Percentiles rank a stretch among this genome's conserved stretches.
Conservation (phyloP, 2,329 filamentous ascomycete genomes). For the Pyricularia grisea region DNA sequence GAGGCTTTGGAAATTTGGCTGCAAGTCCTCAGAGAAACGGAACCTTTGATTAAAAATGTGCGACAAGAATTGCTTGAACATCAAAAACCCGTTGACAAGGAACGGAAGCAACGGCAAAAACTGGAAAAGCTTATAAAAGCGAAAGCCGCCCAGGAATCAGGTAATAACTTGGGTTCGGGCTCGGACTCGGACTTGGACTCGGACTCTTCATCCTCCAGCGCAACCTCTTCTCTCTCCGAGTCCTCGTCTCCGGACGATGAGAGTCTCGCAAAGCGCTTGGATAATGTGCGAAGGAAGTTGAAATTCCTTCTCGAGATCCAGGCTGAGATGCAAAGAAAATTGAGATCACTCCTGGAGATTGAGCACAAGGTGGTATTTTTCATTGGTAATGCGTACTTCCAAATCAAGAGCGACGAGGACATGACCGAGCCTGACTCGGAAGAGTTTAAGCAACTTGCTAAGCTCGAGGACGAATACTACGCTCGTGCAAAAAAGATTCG, state of each 20-base stretch:
- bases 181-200: neutral
- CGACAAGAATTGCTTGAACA: conserved; percentile 47
- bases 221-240: neutral
- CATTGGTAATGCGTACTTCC: conserved; percentile 71
- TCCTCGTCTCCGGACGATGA: neutral
- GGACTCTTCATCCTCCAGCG: neutral
- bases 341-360: conserved; percentile 67
- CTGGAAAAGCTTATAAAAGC: neutral
- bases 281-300: conserved; percentile 16
- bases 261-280: no score
- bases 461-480: conserved; percentile 63
- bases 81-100: conserved; percentile 3
- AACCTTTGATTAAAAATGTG: conserved; percentile 50
- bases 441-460: conserved; percentile 56
- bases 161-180: neutral
- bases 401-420: conserved; percentile 64
- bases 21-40: conserved; percentile 38
- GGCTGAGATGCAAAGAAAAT: conserved; percentile 49
- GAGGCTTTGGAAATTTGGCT: conserved; percentile 66
- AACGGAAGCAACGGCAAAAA: neutral
- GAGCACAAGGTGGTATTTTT: conserved; percentile 81
- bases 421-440: conserved; percentile 58
- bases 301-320: conserved; percentile 27
- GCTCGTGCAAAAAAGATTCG: conserved; percentile 69
- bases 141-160: neutral